Evolutionary conservation across 2,329 filamentous ascomycete genomes (phyloP).

Genomic region (Xylaria sp.): DNA sequence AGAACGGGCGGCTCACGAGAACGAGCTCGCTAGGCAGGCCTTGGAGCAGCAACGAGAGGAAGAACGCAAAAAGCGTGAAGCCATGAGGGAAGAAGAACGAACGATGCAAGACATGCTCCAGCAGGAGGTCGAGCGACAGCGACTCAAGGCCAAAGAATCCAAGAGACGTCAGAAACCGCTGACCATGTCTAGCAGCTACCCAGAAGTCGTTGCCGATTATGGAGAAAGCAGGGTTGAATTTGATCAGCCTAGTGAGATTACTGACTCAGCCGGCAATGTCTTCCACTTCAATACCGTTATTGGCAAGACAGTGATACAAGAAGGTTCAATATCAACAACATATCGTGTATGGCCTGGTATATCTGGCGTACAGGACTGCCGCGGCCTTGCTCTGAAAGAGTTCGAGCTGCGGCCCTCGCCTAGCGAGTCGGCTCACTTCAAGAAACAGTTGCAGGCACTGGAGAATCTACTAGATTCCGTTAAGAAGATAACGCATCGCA

Average conservation of each 20-base stretch:
- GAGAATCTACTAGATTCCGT: constrained; percentile 81
- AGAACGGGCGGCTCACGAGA: constrained; percentile 86
- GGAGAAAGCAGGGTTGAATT: constrained; percentile 64
- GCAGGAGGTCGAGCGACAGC: constrained; percentile 76
- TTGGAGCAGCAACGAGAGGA: constrained; percentile 65
- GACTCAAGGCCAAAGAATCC: constrained; percentile 71
- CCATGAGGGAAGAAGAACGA: constrained; percentile 75
- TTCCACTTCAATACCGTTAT: constrained; percentile 77
- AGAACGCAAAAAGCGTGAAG: constrained; percentile 64
- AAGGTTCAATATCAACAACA: constrained; percentile 73
- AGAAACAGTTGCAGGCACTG: constrained; percentile 79
- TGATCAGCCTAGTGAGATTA: constrained; percentile 73
- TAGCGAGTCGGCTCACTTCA: constrained; percentile 72
- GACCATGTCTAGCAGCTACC: constrained; percentile 53
- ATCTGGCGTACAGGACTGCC: constrained; percentile 63
- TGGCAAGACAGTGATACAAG: constrained; percentile 73
- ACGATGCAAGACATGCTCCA: constrained; percentile 77
- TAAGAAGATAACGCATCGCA: constrained; percentile 79
- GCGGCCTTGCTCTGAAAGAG: constrained; percentile 80
- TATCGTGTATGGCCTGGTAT: constrained; percentile 79
- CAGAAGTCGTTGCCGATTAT: constrained; percentile 49
- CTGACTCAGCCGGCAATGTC: constrained; percentile 71
- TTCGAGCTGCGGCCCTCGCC: constrained; percentile 67
- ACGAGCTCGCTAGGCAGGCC: constrained; percentile 71
- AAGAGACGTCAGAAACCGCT: constrained; percentile 69